Percentiles rank a stretch among this genome's conserved stretches.
Conservation (phyloP, 805 yeast species). For the Nakazawaea populi region DNA sequence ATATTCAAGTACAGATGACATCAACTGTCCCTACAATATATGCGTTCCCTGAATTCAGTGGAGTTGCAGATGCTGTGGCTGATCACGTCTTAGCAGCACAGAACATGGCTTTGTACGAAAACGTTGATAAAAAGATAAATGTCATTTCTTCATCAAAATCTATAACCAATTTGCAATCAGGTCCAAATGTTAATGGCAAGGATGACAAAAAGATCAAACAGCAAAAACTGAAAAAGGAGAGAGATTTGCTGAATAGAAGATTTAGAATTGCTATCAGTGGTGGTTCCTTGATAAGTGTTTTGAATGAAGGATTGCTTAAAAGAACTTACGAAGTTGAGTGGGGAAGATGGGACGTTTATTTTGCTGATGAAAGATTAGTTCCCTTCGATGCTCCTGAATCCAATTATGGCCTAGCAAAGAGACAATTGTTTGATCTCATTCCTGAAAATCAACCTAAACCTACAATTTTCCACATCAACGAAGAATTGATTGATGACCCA, state of each 20-base stretch:
- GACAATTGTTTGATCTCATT: conserved; percentile 71
- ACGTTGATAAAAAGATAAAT: conserved; percentile 16
- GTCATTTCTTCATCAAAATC: conserved; percentile 12
- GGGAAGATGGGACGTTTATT: conserved; percentile 93
- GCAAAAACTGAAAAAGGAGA: conserved; percentile 37
- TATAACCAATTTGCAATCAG: conserved; percentile 13
- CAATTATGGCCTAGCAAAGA: conserved; percentile 84
- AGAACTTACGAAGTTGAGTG: conserved; percentile 72
- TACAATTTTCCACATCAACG: conserved; percentile 78
- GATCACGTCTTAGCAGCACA: conserved; percentile 91
- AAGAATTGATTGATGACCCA: conserved; percentile 63
- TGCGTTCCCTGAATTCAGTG: conserved; percentile 84
- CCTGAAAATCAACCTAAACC: conserved; percentile 51
- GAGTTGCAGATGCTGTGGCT: conserved; percentile 95
- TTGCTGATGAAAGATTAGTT: conserved; percentile 94
- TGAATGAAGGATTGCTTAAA: conserved; percentile 77
- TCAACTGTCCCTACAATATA: conserved; percentile 91
- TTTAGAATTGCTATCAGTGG: conserved; percentile 92
- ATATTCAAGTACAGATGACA: conserved; percentile 46
- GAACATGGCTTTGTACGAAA: conserved; percentile 51
- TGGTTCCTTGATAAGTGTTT: conserved; percentile 83
- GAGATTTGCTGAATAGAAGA: conserved; percentile 51
- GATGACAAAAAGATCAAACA: conserved; percentile 8
- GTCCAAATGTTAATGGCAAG: not conserved
- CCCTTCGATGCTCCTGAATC: conserved; percentile 79